Conservation (phyloP, 2,329 filamentous ascomycete genomes). For the Pseudocercospora fijiensis region DNA sequence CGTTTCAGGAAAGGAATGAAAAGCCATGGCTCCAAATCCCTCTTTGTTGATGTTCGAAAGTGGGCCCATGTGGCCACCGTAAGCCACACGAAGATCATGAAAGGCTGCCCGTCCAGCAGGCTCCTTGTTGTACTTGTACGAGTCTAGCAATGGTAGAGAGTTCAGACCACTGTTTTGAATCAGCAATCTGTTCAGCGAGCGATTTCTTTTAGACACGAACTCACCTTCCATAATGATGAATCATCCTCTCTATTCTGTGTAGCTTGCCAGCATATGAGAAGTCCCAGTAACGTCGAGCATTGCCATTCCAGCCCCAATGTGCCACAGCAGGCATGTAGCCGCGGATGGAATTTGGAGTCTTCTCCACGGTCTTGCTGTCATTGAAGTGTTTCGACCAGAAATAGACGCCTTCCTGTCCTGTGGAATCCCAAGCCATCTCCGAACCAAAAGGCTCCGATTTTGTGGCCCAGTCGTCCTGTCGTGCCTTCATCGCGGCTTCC, state of each 20-base stretch:
- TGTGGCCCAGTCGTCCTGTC: conserved; percentile 53
- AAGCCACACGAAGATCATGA: conserved; percentile 56
- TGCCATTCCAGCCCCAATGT: conserved; percentile 64
- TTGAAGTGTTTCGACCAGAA: conserved; percentile 51
- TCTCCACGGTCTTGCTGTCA: conserved; percentile 46
- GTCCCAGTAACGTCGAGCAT: conserved; percentile 62
- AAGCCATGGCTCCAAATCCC: conserved; percentile 56
- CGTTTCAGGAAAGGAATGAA: conserved; percentile 58
- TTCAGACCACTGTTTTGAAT: conserved; percentile 52
- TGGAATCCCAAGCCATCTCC: conserved; percentile 64
- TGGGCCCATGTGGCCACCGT: conserved; percentile 54
- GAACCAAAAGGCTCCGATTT: conserved; percentile 57
- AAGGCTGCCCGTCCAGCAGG: conserved; percentile 38
- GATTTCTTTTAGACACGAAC: not conserved
- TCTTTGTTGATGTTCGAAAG: conserved; percentile 57
- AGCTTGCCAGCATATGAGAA: conserved; percentile 52
- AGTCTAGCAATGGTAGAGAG: conserved; percentile 54
- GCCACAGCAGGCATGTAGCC: conserved; percentile 59
- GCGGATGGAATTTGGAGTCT: conserved; percentile 57
- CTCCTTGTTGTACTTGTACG: conserved; percentile 50
- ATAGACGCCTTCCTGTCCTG: conserved; percentile 61
- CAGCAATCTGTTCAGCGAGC: not conserved
- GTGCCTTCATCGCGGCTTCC: conserved; percentile 49
- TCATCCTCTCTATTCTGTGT: conserved; percentile 48
- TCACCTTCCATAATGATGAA: conserved; percentile 58